phyloP scores from a whole-genome alignment of 2,329 filamentous ascomycete species.

The Geosmithia putterillii region DNA sequence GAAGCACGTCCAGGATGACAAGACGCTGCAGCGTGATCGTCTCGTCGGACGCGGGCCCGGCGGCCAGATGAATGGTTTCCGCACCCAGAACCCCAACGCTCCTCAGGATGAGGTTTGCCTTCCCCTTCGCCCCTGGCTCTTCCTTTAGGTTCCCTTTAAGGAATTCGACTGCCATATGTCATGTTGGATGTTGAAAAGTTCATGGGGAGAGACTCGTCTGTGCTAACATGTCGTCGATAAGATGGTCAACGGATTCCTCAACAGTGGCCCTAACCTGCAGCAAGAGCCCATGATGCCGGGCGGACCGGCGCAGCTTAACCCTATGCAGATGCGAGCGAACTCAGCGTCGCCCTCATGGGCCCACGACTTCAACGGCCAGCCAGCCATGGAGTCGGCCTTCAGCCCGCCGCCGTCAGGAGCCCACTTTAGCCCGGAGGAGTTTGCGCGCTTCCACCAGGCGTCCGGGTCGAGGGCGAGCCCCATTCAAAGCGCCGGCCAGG shows the following conservation, averaged over 20 bases:
- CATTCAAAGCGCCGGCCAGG: conserved; percentile 37
- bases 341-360: conserved; percentile 43
- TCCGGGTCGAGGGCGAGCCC: conserved; percentile 39
- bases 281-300: conserved; percentile 41
- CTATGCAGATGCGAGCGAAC: conserved; percentile 38
- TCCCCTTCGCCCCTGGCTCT: neutral
- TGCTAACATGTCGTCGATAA: conserved; percentile 19
- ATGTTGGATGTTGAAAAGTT: too few relatives aligned
- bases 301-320: conserved; percentile 32
- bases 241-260: conserved; percentile 92
- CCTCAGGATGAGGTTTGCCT: conserved; percentile 60
- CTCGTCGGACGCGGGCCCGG: conserved; percentile 64
- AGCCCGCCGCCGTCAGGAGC: conserved; percentile 41
- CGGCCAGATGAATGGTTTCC: conserved; percentile 63
- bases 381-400: conserved; percentile 61
- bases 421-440: conserved; percentile 72
- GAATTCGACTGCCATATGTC: too few relatives aligned
- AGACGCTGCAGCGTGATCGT: conserved; percentile 83
- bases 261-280: conserved; percentile 54
- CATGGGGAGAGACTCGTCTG: too few relatives aligned
- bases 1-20: conserved; percentile 94
- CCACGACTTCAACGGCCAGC: conserved; percentile 42
- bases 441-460: conserved; percentile 69
- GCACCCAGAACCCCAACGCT: conserved; percentile 55
- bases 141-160: too few relatives aligned